A percentile compares a stretch with the other conserved stretches of the same genome.
Conservation (phyloP, 1,139 yeast species). For the Taphrina flavorubra region DNA sequence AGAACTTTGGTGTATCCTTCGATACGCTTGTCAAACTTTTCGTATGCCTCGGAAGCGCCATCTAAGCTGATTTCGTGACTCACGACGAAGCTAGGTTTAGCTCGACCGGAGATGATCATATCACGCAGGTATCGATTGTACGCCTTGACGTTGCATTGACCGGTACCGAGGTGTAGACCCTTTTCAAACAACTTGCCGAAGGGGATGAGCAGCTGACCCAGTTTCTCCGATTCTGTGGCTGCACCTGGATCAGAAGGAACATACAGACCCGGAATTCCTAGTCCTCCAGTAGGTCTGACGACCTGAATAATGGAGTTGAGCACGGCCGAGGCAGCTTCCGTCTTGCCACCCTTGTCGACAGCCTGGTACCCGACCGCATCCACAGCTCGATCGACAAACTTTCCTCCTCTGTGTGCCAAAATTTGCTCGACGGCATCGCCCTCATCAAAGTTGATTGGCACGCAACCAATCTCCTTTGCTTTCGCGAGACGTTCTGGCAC, state of each 20-base stretch:
- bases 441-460: constrained; percentile 29
- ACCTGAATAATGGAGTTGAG: constrained; percentile 28
- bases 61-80: constrained; percentile 20
- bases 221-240: constrained; percentile 1
- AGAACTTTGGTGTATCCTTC: constrained; percentile 33
- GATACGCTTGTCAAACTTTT: constrained; percentile 33
- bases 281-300: constrained; percentile 22
- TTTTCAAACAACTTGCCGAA: constrained; percentile 33
- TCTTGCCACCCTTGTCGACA: constrained; percentile 19
- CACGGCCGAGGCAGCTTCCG: constrained; percentile 27
- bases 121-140: constrained; percentile 33
- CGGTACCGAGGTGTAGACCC: constrained; percentile 30
- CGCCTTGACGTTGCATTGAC: constrained; percentile 30
- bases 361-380: constrained; percentile 36
- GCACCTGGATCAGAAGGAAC: constrained; percentile 37
- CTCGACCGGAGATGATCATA: constrained; percentile 26
- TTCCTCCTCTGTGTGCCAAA: constrained; percentile 1
- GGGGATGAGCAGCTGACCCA: constrained; percentile 26
- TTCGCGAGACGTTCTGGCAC: constrained; percentile 30
- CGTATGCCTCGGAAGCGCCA: constrained; percentile 23
- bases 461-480: constrained; percentile 32
- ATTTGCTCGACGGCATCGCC: constrained; percentile 35
- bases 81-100: constrained; percentile 34
- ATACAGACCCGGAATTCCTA: constrained; percentile 25
- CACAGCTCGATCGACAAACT: constrained; percentile 23